Evolutionary conservation across 1,139 yeast species (phyloP), one percentile per base, ranked within the genome.

Genomic region (Scheffersomyces parashehatae): DNA sequence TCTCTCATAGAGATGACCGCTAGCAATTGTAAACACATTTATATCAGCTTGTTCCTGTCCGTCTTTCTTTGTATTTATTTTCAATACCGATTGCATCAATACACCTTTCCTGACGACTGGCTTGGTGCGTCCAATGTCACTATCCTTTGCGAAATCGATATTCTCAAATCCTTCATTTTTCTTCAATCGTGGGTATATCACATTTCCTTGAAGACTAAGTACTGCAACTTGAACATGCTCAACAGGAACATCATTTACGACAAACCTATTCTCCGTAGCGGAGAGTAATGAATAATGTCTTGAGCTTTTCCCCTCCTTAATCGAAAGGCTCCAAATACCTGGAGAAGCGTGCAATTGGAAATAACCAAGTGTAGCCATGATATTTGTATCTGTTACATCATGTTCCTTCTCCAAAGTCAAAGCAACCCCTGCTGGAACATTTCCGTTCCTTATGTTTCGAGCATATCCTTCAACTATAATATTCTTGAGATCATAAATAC

Each of bases 21-120:
- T 81, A 0, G 96, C 91, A 31, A 89, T 83, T 0, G 95, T 78
- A 62, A 89, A 90, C 32, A 91, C 83, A 60, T 93, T 88, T 41
- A 91, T 20, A 15, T 81, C 86, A 0, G 91, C 86, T 29, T 73
- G 70, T 33, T 58, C 54, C 10, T 40, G 39, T 10, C 26, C 4
- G 5, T 5, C 28, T 35, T 48, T 41, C 13, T 15, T 13, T 30
- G 13, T 36, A 26, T 12, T 32, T 29, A 20, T 12, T 30, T 42
- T 33, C 35, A 30, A 28, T n/a, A 33, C 29, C n/a, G 35, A 29
- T 35, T 35, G 38, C 24, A 35, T 9, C 10, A 16, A 12, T 5
- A 12, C 37, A 5, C 15, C 30, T 6, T 35, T 32, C 5, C 34
- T 38, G n/a, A 29, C 12, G 24, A 36, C 13, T 3, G 29, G 31